Evolutionary conservation across 176 grass and related monocot species (phyloP), one percentile per base, ranked within the genome.

Genomic region (Panicum miliaceum): DNA sequence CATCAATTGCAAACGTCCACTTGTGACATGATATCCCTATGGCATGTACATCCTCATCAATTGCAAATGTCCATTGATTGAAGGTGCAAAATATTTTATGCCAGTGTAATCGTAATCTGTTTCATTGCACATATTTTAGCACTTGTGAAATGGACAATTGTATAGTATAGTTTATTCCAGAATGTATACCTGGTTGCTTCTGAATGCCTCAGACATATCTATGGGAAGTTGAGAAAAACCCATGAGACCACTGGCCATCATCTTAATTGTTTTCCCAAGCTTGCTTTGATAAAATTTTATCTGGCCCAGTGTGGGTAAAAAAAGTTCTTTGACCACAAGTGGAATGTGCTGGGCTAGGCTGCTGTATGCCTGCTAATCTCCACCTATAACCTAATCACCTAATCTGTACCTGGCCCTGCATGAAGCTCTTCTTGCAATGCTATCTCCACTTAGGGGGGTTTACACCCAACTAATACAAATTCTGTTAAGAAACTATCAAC

Each of bases 361-460:
- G 29, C 78, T 68, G 2, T 35, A 12, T 81, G 52, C 50, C 57
- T 37, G 41, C 27, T 41, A 42, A 18, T 12, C 14, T 42, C n/a
- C 7, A 51, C 25, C 45, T 12, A 73, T 4, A 48, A 26, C 25
- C 23, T 32, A 50, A 27, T 45, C 6, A 46, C 25, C 43, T 72
- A 72, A 27, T 42, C 12, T 77, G 52, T 18, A 61, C 27, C 51
- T 38, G 34, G 12, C 32, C 19, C 11, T 77, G 22, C 63, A 88
- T 88, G 72, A 82, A 82, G 29, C 52, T 32, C 19, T 63, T 54
- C 18, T 15, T 82, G 3, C 64, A 82, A 81, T 45, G 1, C 13
- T 35, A 68, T 53, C 23, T 45, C 3, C 13, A 26, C 25, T 76
- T 18, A 43, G 52, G 51, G 26, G 13, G 54, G 77, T 37, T 71